Evolutionary conservation across 2,329 filamentous ascomycete genomes (phyloP).

Genomic region (Amylocarpus encephaloides): DNA sequence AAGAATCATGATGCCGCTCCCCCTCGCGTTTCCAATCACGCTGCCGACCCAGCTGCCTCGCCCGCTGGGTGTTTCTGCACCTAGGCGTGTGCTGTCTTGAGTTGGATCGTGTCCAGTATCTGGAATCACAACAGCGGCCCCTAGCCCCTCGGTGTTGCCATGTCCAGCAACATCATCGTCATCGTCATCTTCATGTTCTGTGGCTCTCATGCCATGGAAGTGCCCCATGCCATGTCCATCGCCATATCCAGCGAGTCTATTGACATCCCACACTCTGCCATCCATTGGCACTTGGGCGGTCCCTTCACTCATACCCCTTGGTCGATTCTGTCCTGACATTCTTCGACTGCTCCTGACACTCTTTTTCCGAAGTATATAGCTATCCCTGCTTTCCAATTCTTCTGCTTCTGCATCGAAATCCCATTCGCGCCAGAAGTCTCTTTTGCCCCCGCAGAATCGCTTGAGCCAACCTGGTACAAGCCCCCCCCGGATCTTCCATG

Average conservation of each 20-base stretch:
- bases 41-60: slow-evolving; percentile 1
- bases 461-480: slow-evolving; percentile 67
- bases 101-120: neutral
- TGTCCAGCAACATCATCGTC: neutral
- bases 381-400: slow-evolving; percentile 11
- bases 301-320: neutral
- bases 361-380: slow-evolving; percentile 12
- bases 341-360: neutral
- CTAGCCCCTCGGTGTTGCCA: neutral
- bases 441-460: slow-evolving; percentile 46
- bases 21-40: slow-evolving; percentile 3
- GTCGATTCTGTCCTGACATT: neutral
- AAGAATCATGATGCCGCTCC: slow-evolving; percentile 3
- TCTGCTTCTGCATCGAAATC: slow-evolving; percentile 19
- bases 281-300: neutral
- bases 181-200: neutral
- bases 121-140: neutral
- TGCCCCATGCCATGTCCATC: neutral
- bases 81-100: too few relatives aligned
- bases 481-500: slow-evolving; percentile 68
- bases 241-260: neutral
- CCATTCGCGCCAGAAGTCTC: slow-evolving; percentile 24
- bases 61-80: neutral
- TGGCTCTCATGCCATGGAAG: neutral
- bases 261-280: neutral